Evolutionary conservation across 257 asterid genomes (phyloP).

Genomic region (Solanum boliviense): DNA sequence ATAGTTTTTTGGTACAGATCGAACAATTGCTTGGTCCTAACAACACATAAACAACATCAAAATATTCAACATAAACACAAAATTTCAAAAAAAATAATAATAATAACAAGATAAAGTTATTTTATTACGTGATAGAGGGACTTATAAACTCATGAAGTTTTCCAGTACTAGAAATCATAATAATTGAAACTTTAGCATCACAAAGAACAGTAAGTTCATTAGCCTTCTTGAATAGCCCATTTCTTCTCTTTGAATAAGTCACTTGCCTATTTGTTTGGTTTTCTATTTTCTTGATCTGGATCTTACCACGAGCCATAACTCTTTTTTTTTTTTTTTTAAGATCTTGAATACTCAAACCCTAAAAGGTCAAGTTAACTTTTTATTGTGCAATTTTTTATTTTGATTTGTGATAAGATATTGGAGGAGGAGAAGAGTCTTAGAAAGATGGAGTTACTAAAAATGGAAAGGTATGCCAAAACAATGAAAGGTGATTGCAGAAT

Average conservation of each 20-base stretch:
- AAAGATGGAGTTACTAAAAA: conserved; percentile 25
- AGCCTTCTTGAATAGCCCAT: conserved; percentile 92
- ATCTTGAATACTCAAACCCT: not conserved
- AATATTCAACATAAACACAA: not conserved
- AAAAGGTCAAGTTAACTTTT: not conserved
- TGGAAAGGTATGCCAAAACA: conserved; percentile 42
- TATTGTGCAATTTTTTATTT: not conserved
- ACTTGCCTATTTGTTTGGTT: conserved; percentile 96
- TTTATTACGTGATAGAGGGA: conserved; percentile 42
- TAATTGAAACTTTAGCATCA: conserved; percentile 80
- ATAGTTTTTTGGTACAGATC: conserved; percentile 70
- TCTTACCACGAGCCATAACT: conserved; percentile 90
- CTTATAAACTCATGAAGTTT: conserved; percentile 94
- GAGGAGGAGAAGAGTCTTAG: conserved; percentile 12
- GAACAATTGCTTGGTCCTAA: conserved; percentile 69
- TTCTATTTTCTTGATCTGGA: conserved; percentile 95
- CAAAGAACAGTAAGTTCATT: conserved; percentile 89
- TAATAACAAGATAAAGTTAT: not conserved
- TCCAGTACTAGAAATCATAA: conserved; percentile 73
- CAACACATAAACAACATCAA: not conserved
- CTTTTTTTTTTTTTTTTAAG: not conserved
- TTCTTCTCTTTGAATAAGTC: conserved; percentile 94
- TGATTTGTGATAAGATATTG: not conserved
- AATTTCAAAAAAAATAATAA: not conserved
- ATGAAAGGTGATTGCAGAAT: conserved; percentile 50